Base-by-base conservation (phyloP, 2,329 filamentous ascomycete genomes). In the Cordyceps tenuipes region DNA sequence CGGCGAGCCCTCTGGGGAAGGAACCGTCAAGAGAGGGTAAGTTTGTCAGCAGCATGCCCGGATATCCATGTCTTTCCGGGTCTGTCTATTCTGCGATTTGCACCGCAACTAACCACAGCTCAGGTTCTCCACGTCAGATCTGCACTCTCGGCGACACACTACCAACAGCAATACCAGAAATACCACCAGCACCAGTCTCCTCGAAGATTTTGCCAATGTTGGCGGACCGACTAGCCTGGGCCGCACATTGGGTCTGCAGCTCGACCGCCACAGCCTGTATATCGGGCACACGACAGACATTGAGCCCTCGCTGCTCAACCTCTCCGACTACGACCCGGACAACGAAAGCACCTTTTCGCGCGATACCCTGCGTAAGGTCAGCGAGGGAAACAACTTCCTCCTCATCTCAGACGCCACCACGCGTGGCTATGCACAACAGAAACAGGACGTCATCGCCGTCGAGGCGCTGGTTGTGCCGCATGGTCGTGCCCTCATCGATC, bases 281-380 rank as follows among this genome's bases (percentile, higher is more conserved):
- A 90, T 94, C 66, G 90, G 90, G 29, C 84, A 88, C 61, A 93
- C 89, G 55, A 91, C 89, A 55, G 88, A 91, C 67, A 90, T 92
- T 69, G 90, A 94, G 70, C 88, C 89, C 17, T 87, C 87, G n/a
- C 79, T 94, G 59, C 90, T 93, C 73, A 89, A 90, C 66, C 79
- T 93, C 23, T 91, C 89, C 23, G 81, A 85, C 6, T 92, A 92
- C 71, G 88, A 93, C 73, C 86, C 86, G 34, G 87, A 89, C 70
- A 89, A 92, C 76, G 89, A 93, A 75, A 91, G 87, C 68, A 82
- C 88, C 23, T 79, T 90, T 61, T 82, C 88, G 44, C 78, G 84
- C 65, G 85, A 84, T 34, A 85, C 81, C 5, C 80, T 93, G 61
- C 82, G 90, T 67, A 88, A 89, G 72, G 89, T 93, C 65, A 89